phyloP scores from a whole-genome alignment of 495 filamentous ascomycete genomes.

The Annulohypoxylon nitens region DNA sequence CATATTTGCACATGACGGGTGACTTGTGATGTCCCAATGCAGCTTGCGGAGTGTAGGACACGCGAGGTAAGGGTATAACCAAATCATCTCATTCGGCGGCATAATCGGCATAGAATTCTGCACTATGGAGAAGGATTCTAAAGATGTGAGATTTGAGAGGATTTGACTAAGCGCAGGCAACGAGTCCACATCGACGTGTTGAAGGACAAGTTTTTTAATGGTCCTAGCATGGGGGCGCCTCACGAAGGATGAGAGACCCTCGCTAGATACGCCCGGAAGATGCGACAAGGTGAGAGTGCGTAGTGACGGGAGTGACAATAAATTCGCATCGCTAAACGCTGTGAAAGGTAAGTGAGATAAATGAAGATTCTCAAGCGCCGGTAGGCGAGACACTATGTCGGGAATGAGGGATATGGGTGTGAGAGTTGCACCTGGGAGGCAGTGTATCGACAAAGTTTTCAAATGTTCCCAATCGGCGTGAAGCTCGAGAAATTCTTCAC shows the following conservation, averaged over 20 bases:
- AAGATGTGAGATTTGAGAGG: conserved; percentile 71
- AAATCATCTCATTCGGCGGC: conserved; percentile 70
- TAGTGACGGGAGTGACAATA: conserved; percentile 78
- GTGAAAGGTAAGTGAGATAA: conserved; percentile 78
- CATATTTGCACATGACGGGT: conserved; percentile 54
- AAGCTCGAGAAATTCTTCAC: conserved; percentile 75
- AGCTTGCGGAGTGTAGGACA: conserved; percentile 74
- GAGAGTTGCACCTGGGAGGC: conserved; percentile 70
- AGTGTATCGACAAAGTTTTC: conserved; percentile 81
- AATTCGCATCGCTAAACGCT: conserved; percentile 77
- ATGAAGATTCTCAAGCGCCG: conserved; percentile 77
- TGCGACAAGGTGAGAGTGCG: conserved; percentile 80
- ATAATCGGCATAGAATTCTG: conserved; percentile 74
- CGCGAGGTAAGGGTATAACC: conserved; percentile 75
- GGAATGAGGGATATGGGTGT: conserved; percentile 77
- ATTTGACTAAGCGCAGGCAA: conserved; percentile 80
- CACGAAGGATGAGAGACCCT: conserved; percentile 80
- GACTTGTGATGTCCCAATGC: conserved; percentile 83
- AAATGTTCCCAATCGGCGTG: conserved; percentile 79
- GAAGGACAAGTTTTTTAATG: conserved; percentile 71
- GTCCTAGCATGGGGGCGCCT: conserved; percentile 67
- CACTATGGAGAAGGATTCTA: conserved; percentile 77
- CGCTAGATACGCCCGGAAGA: conserved; percentile 80
- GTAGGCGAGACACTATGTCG: conserved; percentile 72
- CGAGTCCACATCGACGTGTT: conserved; percentile 73